These are phyloP conservation scores for Phytophthora pisi DNA, from an alignment of 352 stramenopile species.

Conservation along the genomic window DNA sequence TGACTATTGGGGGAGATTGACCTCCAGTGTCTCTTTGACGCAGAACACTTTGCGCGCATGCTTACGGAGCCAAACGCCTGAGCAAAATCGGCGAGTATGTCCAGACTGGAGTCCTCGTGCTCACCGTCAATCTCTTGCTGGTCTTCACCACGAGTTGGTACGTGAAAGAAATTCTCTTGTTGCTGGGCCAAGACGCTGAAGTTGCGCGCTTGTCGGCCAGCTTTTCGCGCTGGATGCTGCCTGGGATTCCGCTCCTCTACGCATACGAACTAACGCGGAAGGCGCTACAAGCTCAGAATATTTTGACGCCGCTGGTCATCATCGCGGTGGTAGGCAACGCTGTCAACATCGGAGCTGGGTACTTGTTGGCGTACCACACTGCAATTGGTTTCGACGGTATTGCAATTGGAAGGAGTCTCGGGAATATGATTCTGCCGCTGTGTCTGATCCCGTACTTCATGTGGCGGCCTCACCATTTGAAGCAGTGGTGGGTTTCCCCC, in stretches of 20 bases:
- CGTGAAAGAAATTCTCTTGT: not conserved
- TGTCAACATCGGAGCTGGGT: not conserved
- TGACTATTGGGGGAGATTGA: too few relatives aligned
- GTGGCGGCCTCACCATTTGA: not conserved
- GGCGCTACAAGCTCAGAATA: not conserved
- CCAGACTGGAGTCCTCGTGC: not conserved
- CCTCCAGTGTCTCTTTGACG: constrained; percentile 14
- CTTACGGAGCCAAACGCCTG: too few relatives aligned
- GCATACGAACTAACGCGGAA: not conserved
- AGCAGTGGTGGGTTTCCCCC: not conserved
- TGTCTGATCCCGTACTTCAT: not conserved
- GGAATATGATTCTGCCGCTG: not conserved
- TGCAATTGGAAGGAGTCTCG: not conserved
- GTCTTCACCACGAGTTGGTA: not conserved
- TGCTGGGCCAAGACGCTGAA: not conserved
- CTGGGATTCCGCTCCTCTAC: not conserved
- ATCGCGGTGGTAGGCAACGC: not conserved
- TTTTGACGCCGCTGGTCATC: not conserved
- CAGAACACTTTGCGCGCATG: too few relatives aligned
- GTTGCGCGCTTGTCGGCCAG: not conserved
- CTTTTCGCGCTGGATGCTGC: not conserved
- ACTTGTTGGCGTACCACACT: not conserved
- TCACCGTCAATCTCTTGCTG: not conserved
- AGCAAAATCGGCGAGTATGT: not conserved
- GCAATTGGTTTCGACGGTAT: not conserved